Base-by-base conservation (phyloP, 2,329 filamentous ascomycete species). In the Myriangium duriaei region DNA sequence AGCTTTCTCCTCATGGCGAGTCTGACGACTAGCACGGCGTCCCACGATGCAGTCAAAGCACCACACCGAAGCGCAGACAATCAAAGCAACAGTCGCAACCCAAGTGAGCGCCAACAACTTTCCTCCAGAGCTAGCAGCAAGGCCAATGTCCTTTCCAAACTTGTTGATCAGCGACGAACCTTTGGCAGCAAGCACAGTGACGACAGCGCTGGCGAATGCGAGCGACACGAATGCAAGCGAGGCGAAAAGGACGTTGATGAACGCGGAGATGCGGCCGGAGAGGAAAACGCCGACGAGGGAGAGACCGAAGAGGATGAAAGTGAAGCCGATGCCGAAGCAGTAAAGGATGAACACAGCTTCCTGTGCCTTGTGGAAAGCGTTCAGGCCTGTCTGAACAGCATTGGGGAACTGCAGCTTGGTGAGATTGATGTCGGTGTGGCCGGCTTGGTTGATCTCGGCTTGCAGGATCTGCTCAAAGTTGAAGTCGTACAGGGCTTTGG, bases 141-240 rank as follows among this genome's bases (percentile, higher is more conserved):
- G 53, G 0, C 69, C 66, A 15, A 71, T 60, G 0, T 59, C 51
- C 11, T 63, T 54, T 4, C 70, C 71, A 38, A 72, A 62, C 16
- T 67, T 51, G 44, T 74, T 75, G 44, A 79, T 64, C 0, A 69
- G 49, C 12, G 65, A 47, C 2, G 62, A 55, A 3, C 65, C 70
- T 53, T 75, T 72, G 37, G 67, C 62, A 7, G 67, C 64, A 4
- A 76, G 56, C n/a, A 80, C 78, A 0, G 72, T 81, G 16, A 76
- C 72, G 15, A 87, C 79, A 47, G 84, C 84, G 13, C 81, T 86
- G 33, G 80, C 76, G 37, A 78, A 76, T 3, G 80, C 80, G 49
- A 79, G 68, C 10, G 75, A 59, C 5, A 74, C 29, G 43, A 75
- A 72, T 1, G 68, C 65, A 11, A 73, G 49, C 26, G 61, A 49